Base-by-base conservation (phyloP, 1,284 basidiomycete species). In the Marasmius fiardii region DNA sequence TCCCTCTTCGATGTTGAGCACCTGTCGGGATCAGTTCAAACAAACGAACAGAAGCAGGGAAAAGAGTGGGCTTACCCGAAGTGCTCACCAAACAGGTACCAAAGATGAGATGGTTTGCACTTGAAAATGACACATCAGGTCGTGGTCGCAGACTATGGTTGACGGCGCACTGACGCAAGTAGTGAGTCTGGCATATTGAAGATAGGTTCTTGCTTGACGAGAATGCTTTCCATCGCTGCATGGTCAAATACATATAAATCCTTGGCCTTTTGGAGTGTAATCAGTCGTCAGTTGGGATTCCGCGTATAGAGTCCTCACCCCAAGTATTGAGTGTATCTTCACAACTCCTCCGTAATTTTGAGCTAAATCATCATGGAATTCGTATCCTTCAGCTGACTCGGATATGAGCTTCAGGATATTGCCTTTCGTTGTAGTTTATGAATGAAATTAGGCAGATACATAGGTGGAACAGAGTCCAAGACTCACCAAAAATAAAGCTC, bases 151-250 rank as follows among this genome's bases (percentile, higher is more conserved):
- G n/a, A n/a, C n/a, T n/a, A n/a, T n/a, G n/a, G n/a, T n/a, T n/a
- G n/a, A n/a, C n/a, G n/a, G n/a, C n/a, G 4, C 2, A 28, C 44
- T 41, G 39, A 45, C 44, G 44, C 44, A 24, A 45, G 8, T 5
- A 45, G 24, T 11, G 18, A 14, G 8, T 45, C 44, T 14, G 44
- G 44, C 44, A 45, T 45, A 20, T 45, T 45, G 44, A 45, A 45
- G 14, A 20, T 11, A 11, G 20, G 18, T 45, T 11, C 23, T 45
- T 45, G 21, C n/a, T n/a, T n/a, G 23, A 45, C 7, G 26, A 45
- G 44, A 28, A 45, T 45, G 44, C 8, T n/a, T n/a, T 45, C 44
- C 44, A 45, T 45, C 44, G 44, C 44, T 45, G 44, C 44, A 24
- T 45, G 44, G 23, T 45, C 44, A 45, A 45, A 45, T n/a, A 45